Evolutionary conservation across 179 eudicot species (phyloP), one percentile per base, ranked within the genome.

Genomic region (Pouteria campechiana): DNA sequence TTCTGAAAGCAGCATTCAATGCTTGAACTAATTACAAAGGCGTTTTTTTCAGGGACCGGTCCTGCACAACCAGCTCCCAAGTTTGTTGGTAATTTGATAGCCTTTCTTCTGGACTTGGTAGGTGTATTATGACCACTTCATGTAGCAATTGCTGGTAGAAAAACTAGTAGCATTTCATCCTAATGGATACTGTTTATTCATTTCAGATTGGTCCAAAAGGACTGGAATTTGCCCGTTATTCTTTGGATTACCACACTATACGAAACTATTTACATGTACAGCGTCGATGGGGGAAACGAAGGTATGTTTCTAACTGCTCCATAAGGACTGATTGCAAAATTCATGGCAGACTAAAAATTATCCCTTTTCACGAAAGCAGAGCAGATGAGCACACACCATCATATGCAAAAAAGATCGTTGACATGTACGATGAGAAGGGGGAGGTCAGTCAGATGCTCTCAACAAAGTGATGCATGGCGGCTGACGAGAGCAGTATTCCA

Each of bases 171-270:
- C 12, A n/a, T 35, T 10, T 1, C 22, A 15, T 25, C 25, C 18
- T 33, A n/a, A 54, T 54, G 32, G 13, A 14, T n/a, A 42, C 25
- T n/a, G 32, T 34, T 14, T 56, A 56, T 47, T 56, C 61, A 3
- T 54, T 68, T 48, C 80, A 89, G 97, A 43, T 89, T 68, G 97
- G 97, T 12, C 97, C 97, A 25, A 89, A 89, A 67, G 97, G 95
- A 51, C 69, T 89, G 25, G 97, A 89, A 58, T 89, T 89, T 62
- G 97, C 93, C 35, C 95, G 97, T 32, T 82, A 82, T 48, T 82
- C 93, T 10, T 69, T 82, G 34, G 87, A 82, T 58, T 78, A 82
- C 59, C 93, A 82, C 49, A 82, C 93, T 9, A 82, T 78, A 56
- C 69, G 93, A 23, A 82, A 82, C 40, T 82, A 82, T 59, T 62